Evolutionary conservation across 768 basidiomycete species (phyloP).

Genomic region (Podaxis pistillaris): DNA sequence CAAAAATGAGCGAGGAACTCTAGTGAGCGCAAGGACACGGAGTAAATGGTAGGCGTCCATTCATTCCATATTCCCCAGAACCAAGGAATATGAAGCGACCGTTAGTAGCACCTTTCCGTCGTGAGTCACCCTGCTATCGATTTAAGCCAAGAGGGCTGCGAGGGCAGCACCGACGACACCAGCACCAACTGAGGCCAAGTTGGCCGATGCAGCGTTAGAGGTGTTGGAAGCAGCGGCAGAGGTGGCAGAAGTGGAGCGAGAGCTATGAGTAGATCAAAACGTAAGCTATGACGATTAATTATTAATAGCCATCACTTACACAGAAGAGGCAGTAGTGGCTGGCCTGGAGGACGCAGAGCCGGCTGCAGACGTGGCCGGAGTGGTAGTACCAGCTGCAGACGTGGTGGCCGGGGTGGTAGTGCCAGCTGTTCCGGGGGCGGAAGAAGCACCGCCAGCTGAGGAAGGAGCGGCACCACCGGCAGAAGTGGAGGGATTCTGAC

Average conservation of each 20-base stretch:
- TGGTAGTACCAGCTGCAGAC: slow-evolving; percentile 5
- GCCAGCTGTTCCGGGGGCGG: no score
- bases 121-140: neutral
- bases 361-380: slow-evolving; percentile 15
- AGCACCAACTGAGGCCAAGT: slow-evolving; percentile 36
- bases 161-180: slow-evolving; percentile 42
- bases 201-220: slow-evolving; percentile 29
- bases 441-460: slow-evolving; percentile 17
- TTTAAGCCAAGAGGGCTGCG: slow-evolving; percentile 42
- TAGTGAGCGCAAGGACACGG: slow-evolving; percentile 2
- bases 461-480: slow-evolving; percentile 20
- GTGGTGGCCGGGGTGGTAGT: slow-evolving; percentile 11
- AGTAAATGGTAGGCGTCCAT: neutral
- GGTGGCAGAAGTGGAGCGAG: neutral
- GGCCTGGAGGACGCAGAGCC: neutral
- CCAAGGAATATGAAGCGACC: neutral
- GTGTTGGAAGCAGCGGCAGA: slow-evolving; percentile 14
- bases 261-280: neutral
- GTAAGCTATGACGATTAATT: slow-evolving; percentile 2
- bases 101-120: slow-evolving; percentile 1
- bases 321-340: slow-evolving; percentile 16
- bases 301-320: neutral
- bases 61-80: slow-evolving; percentile 1
- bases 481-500: slow-evolving; percentile 19
- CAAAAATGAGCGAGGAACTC: neutral